phyloP scores from a whole-genome alignment of 208 protist genomes.

The Trypanosoma congolense region DNA sequence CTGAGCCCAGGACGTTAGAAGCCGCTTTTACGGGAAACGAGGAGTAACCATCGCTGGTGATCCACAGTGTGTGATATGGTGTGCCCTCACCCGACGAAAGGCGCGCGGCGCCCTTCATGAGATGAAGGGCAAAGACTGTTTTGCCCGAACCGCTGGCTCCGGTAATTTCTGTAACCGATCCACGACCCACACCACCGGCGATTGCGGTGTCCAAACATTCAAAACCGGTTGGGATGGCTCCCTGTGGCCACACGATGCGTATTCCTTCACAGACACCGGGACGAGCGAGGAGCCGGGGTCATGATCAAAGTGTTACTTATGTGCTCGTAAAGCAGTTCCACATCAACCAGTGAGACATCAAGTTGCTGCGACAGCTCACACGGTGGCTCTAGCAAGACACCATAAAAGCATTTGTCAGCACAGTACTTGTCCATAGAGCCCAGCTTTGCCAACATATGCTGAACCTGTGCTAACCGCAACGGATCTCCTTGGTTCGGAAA shows the following conservation, averaged over 20 bases:
- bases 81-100: too few species aligned
- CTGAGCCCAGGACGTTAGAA: not conserved
- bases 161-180: conserved; percentile 59
- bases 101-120: conserved; percentile 6
- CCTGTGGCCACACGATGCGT: conserved; percentile 1
- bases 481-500: not conserved
- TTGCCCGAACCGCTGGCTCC: conserved; percentile 29
- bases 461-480: not conserved
- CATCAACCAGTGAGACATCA: conserved; percentile 15
- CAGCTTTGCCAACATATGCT: conserved; percentile 4
- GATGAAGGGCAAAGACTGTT: conserved; percentile 28
- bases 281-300: not conserved
- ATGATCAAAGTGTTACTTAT: conserved; percentile 5
- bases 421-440: not conserved
- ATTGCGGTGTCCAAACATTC: conserved; percentile 40
- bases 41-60: conserved; percentile 5
- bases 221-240: conserved; percentile 33
- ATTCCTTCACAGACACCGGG: conserved; percentile 13
- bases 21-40: conserved; percentile 18
- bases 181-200: conserved; percentile 34
- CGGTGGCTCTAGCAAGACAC: conserved; percentile 14
- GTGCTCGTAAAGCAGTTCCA: conserved; percentile 14
- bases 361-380: conserved; percentile 14
- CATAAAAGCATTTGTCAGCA: not conserved
- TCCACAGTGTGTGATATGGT: conserved; percentile 15